Base-by-base conservation (phyloP, 768 basidiomycete species). In the Amanita molliuscula region DNA sequence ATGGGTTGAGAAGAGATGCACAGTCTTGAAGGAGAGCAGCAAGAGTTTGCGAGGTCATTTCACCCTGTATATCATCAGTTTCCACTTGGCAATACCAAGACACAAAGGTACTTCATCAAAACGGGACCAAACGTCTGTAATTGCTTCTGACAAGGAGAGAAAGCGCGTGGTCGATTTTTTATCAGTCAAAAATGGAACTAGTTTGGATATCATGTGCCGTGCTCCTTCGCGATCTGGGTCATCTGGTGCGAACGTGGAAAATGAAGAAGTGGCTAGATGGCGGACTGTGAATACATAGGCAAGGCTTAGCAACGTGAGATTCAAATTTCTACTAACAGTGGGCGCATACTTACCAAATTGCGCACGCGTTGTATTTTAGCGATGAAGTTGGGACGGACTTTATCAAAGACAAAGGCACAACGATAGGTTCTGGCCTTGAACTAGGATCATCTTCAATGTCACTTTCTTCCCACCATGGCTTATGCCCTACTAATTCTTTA, bases 401-500 rank as follows among this genome's bases (percentile, higher is more conserved):
- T 2, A 78, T 52, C 58, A 80, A 67, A 0, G 65, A 63, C 13
- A 59, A 45, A 20, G 81, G 80, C 15, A 84, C 62, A 6, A 48
- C 36, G 53, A 83, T 75, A 38, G 72, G 58, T 3, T 62, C 51
- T 20, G 80, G 81, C 42, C 61, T 65, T 74, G 74, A 56, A 68
- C 65, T 20, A 45, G 49, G 56, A 36, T 46, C 40, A 48, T 55
- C n/a, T 29, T 49, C 36, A 36, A 29, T 34, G 3, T 51, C 42
- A 21, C 44, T 50, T 16, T 58, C 65, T 48, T 81, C 74, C 88
- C 89, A 93, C 90, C 90, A 93, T 4, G 89, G 88, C 4, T 68
- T 65, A 3, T 65, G 64, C 18, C 64, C 62, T 25, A 72, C 71
- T 1, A 88, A 59, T 38, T 78, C 78, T 51, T 75, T 69, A 53